Evolutionary conservation across 345 rosid genomes (phyloP).

Genomic region (Boechera retrofracta): DNA sequence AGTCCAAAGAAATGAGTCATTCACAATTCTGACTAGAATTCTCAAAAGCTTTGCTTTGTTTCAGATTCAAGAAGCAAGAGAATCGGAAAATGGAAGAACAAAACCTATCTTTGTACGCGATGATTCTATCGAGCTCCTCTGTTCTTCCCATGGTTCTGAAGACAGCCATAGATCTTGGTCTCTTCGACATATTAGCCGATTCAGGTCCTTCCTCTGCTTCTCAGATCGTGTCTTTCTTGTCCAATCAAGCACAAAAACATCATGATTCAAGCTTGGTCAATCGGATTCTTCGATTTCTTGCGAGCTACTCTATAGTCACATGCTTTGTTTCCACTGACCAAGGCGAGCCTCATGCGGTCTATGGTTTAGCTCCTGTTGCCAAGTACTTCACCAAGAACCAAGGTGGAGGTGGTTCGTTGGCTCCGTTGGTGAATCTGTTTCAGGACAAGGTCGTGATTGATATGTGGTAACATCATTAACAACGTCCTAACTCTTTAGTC

Average conservation of each 20-base stretch:
- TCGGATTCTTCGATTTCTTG: constrained; percentile 38
- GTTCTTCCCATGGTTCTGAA: constrained; percentile 46
- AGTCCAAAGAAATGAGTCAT: neutral
- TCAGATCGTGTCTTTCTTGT: constrained; percentile 26
- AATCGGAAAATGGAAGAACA: constrained; percentile 40
- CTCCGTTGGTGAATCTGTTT: constrained; percentile 39
- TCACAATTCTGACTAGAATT: neutral
- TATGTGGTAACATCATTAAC: constrained; percentile 38
- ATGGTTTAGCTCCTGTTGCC: constrained; percentile 41
- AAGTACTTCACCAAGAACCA: constrained; percentile 43
- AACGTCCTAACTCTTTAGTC: constrained; percentile 1
- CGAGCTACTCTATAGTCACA: constrained; percentile 33
- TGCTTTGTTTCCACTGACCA: constrained; percentile 40
- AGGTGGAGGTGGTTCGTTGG: constrained; percentile 39
- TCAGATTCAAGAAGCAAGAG: constrained; percentile 8
- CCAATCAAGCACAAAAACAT: constrained; percentile 5
- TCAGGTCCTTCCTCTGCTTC: constrained; percentile 33
- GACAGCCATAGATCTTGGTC: constrained; percentile 39
- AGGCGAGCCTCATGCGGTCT: constrained; percentile 19
- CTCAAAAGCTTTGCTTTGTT: neutral
- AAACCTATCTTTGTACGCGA: constrained; percentile 33
- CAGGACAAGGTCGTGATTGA: constrained; percentile 41
- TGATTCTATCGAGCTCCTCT: constrained; percentile 36
- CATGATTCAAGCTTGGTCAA: constrained; percentile 20
- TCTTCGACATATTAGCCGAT: constrained; percentile 40